These are phyloP conservation scores for Alectoria sarmentosa DNA, from an alignment of 495 filamentous ascomycete species.

Conservation along the genomic window DNA sequence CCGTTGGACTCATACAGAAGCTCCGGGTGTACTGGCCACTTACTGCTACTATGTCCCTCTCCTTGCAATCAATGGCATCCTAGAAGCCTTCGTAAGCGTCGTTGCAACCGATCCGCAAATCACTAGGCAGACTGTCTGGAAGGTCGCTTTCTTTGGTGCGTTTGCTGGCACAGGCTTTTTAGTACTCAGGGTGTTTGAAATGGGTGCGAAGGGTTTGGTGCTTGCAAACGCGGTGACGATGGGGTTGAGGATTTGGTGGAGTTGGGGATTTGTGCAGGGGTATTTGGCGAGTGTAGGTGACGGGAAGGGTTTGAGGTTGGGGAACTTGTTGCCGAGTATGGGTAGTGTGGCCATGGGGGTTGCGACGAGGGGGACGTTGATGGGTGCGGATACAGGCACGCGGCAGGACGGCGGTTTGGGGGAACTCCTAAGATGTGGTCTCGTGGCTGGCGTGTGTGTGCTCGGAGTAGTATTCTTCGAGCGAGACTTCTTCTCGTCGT, in stretches of 20 bases:
- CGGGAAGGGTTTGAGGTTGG: constrained; percentile 24
- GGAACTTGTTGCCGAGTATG: constrained; percentile 29
- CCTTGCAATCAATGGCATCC: constrained; percentile 83
- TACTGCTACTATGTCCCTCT: constrained; percentile 94
- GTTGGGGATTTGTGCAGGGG: constrained; percentile 55
- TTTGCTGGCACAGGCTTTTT: constrained; percentile 67
- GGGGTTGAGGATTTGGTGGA: constrained; percentile 75
- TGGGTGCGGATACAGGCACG: constrained; percentile 25
- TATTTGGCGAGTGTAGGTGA: constrained; percentile 50
- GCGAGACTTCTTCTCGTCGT: not conserved
- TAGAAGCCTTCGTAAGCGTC: constrained; percentile 85
- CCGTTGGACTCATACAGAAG: constrained; percentile 57
- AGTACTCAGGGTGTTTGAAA: constrained; percentile 53
- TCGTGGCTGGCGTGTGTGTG: constrained; percentile 46
- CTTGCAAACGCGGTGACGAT: constrained; percentile 83
- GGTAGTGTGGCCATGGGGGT: constrained; percentile 33
- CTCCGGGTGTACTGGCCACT: constrained; percentile 61
- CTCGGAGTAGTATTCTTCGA: constrained; percentile 41
- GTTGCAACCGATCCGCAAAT: constrained; percentile 67
- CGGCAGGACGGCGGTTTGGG: constrained; percentile 29
- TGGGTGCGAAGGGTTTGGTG: constrained; percentile 76
- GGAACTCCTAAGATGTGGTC: constrained; percentile 46
- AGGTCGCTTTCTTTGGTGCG: constrained; percentile 65
- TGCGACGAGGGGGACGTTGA: constrained; percentile 27
- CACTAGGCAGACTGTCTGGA: constrained; percentile 68